These are phyloP conservation scores for Talaromyces liani DNA, from an alignment of 495 filamentous ascomycete species.

Conservation along the genomic window DNA sequence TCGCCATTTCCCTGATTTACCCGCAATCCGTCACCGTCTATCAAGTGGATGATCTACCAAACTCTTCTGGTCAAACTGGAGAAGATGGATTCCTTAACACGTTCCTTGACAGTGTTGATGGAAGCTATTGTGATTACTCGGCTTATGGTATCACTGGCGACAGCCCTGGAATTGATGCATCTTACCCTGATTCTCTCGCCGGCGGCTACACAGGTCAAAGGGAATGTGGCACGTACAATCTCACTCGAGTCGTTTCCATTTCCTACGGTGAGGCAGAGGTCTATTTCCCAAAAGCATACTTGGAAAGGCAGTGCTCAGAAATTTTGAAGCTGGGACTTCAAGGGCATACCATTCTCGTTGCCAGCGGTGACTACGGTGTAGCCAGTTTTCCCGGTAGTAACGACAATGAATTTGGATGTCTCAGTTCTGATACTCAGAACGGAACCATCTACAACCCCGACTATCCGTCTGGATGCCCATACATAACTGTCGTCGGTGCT, in stretches of 20 bases:
- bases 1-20: slow-evolving; percentile 31
- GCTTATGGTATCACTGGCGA: slow-evolving; percentile 14
- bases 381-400: slow-evolving; percentile 26
- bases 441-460: slow-evolving; percentile 39
- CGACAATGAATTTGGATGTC: slow-evolving; percentile 10
- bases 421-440: slow-evolving; percentile 42
- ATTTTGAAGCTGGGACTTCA: slow-evolving; percentile 39
- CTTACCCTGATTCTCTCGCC: slow-evolving; percentile 33
- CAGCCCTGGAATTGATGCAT: slow-evolving; percentile 10
- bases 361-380: slow-evolving; percentile 37
- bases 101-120: slow-evolving; percentile 53
- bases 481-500: slow-evolving; percentile 43
- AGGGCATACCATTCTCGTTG: slow-evolving; percentile 30
- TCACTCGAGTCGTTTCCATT: slow-evolving; percentile 39
- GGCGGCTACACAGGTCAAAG: slow-evolving; percentile 31
- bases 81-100: slow-evolving; percentile 38
- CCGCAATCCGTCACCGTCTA: slow-evolving; percentile 50
- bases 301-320: slow-evolving; percentile 32
- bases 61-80: slow-evolving; percentile 26
- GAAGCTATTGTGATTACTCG: slow-evolving; percentile 18
- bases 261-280: slow-evolving; percentile 36
- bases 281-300: slow-evolving; percentile 26
- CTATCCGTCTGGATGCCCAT: slow-evolving; percentile 46
- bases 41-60: slow-evolving; percentile 47
- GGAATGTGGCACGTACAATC: slow-evolving; percentile 33